Base-by-base conservation (phyloP, 2,329 filamentous ascomycete genomes). In the Pseudogymnoascus verrucosus region DNA sequence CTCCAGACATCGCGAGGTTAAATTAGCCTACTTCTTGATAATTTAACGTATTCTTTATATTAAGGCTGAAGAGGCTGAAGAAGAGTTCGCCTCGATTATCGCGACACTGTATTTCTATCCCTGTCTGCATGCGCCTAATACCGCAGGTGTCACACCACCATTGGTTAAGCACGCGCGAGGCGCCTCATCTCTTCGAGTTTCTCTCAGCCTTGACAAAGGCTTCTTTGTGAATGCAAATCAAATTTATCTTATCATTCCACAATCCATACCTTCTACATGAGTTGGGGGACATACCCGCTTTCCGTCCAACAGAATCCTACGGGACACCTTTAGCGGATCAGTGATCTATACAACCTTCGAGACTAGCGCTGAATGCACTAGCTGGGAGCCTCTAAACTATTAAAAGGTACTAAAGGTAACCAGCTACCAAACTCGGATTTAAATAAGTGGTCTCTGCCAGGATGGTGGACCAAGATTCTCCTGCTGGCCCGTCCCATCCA, bases 1-100 rank as follows among this genome's bases (percentile, higher is more conserved):
- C 47, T 8, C 69, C 69, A 39, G 67, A 68, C 69, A 70, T 70
- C 16, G 23, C 36, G 40, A 28, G 26, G 59, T 61, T 54, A 19
- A 31, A 31, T 31, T 31, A 8, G 8, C 8, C 8, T 31, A 31
- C n/a, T 7, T 42, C 14, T 42, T 42, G 16, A 42, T 19, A 8
- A 42, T 42, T 42, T 19, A 42, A n/a, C 39, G 8, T 4, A 8
- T 19, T 42, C n/a, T 42, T 42, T 7, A 42, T 16, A n/a, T 7
- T n/a, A 42, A 42, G 39, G 39, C 39, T 42, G 39, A 42, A 19
- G 39, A 40, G 28, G 28, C 28, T 28, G 28, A 8, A 28, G 28
- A 31, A 42, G 39, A 42, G 16, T 42, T 19, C 8, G n/a, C n/a
- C 39, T 42, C 39, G 8, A 42, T 19, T 42, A 19, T 42, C 16